Percentiles rank a stretch among this genome's conserved stretches.
Evolutionary conservation across 768 basidiomycete species (phyloP).

Genomic region (Amanita pallidorosea): DNA sequence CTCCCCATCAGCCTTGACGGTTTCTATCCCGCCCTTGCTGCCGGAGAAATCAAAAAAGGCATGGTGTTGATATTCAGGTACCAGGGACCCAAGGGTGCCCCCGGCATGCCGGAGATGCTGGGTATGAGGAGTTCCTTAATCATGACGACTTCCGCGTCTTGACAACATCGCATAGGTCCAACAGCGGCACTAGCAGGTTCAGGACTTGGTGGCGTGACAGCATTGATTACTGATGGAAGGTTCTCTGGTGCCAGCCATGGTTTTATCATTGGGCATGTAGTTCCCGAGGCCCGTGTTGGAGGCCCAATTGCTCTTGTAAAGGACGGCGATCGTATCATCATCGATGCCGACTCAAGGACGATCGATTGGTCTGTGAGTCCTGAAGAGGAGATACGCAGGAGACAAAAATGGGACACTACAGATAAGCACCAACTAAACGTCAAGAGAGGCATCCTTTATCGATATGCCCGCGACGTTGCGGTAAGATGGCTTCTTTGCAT

Average conservation of each 20-base stretch:
- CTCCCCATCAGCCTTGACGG: slow-evolving; percentile 39
- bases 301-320: slow-evolving; percentile 83
- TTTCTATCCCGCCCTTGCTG: slow-evolving; percentile 66
- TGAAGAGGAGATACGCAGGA: slow-evolving; percentile 50
- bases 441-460: slow-evolving; percentile 61
- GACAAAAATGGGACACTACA: slow-evolving; percentile 58
- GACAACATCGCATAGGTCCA: slow-evolving; percentile 36
- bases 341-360: slow-evolving; percentile 53
- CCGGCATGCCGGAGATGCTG: slow-evolving; percentile 79
- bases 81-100: slow-evolving; percentile 86
- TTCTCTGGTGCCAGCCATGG: slow-evolving; percentile 72
- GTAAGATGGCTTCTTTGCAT: slow-evolving; percentile 36
- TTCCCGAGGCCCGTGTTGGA: slow-evolving; percentile 59
- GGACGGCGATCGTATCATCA: slow-evolving; percentile 71
- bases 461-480: slow-evolving; percentile 81
- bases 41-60: slow-evolving; percentile 66
- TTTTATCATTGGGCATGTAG: slow-evolving; percentile 47
- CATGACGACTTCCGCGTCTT: neutral
- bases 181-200: slow-evolving; percentile 82
- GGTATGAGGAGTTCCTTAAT: slow-evolving; percentile 14
- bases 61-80: slow-evolving; percentile 77
- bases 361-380: slow-evolving; percentile 71
- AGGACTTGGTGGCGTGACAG: slow-evolving; percentile 66
- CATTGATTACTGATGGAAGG: slow-evolving; percentile 81
- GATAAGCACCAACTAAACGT: slow-evolving; percentile 56